Percentiles rank a stretch among this genome's conserved stretches.
These are phyloP conservation scores for Medicago truncatula DNA, from an alignment of 306 rosid genomes.

Conservation along the genomic window MtrunA17r5.0-ANR NC_053049.1:3478001-3478500, in stretches of 20 bases:
- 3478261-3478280: no score
- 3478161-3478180: background rate
- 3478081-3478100: constrained; percentile 63
- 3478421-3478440: background rate
- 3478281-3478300: no score
- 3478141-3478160: background rate
- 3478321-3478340: constrained; percentile 4
- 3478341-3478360: background rate
- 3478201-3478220: constrained; percentile 16
- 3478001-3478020: background rate
- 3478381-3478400: background rate
- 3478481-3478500: background rate
- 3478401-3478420: background rate
- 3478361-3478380: background rate
- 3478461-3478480: background rate
- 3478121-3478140: constrained; percentile 71
- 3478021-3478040: constrained; percentile 32
- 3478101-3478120: constrained; percentile 74
- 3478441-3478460: background rate
- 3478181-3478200: background rate
- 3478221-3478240: constrained; percentile 25
- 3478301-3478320: background rate
- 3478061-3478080: constrained; percentile 77
- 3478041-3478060: constrained; percentile 58
- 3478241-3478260: background rate